These are phyloP conservation scores for Myriosclerotinia duriaeana DNA, from an alignment of 2,329 filamentous ascomycete genomes.

Conservation along the genomic window DNA sequence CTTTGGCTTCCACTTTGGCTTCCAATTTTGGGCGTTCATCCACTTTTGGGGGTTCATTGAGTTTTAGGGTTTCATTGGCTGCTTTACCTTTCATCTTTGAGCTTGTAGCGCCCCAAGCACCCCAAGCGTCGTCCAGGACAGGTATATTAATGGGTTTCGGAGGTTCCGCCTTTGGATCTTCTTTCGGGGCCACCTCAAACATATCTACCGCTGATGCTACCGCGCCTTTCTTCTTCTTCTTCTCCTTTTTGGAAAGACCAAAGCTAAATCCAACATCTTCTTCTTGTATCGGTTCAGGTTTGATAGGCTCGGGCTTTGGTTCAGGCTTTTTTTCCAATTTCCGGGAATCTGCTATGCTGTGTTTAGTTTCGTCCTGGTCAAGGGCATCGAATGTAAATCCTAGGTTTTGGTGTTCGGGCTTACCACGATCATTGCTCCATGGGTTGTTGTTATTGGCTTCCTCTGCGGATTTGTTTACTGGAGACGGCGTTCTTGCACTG, in stretches of 20 bases:
- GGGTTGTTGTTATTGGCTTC: conserved; percentile 46
- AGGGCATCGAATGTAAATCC: conserved; percentile 51
- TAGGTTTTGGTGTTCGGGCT: conserved; percentile 54
- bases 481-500: conserved; percentile 26
- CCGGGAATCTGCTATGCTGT: conserved; percentile 32
- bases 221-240: conserved; percentile 47
- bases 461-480: conserved; percentile 41
- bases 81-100: conserved; percentile 48
- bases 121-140: conserved; percentile 48
- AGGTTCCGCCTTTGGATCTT: conserved; percentile 34
- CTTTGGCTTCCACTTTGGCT: conserved; percentile 29
- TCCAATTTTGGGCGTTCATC: conserved; percentile 23
- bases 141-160: conserved; percentile 34
- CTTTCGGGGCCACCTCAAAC: conserved; percentile 27
- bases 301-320: conserved; percentile 39
- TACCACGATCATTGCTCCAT: conserved; percentile 50
- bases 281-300: conserved; percentile 29
- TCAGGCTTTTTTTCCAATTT: conserved; percentile 29
- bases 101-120: conserved; percentile 48
- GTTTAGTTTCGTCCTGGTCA: conserved; percentile 44
- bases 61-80: conserved; percentile 32
- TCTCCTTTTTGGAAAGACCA: conserved; percentile 45
- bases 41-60: conserved; percentile 26
- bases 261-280: conserved; percentile 43
- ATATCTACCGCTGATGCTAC: conserved; percentile 25